Evolutionary conservation across 2,329 filamentous ascomycete genomes (phyloP).

Genomic region (Penicillium olsonii): DNA sequence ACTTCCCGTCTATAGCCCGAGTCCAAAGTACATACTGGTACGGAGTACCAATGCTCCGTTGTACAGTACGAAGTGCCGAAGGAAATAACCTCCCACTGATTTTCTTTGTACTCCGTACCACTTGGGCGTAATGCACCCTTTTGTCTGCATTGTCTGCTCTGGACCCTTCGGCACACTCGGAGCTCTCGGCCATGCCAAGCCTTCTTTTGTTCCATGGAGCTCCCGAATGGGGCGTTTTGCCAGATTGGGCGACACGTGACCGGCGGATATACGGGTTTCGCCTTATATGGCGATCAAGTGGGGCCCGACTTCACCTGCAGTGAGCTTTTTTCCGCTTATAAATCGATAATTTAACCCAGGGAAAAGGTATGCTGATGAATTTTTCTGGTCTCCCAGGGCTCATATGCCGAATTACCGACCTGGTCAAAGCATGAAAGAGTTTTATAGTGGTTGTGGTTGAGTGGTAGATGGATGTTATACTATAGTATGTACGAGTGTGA

Average conservation of each 20-base stretch:
- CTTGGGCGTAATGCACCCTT: not conserved
- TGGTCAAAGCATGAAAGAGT: no score
- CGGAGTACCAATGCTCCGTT: no score
- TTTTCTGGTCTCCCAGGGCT: no score
- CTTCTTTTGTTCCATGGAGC: not conserved
- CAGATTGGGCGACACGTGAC: constrained; percentile 17
- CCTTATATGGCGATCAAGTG: constrained; percentile 11
- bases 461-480: no score
- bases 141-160: not conserved
- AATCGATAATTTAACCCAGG: not conserved
- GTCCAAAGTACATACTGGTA: no score
- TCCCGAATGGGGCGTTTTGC: constrained; percentile 16
- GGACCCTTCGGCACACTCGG: not conserved
- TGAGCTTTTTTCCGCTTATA: not conserved
- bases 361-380: no score
- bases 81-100: no score
- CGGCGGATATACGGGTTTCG: constrained; percentile 17
- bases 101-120: no score
- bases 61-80: no score
- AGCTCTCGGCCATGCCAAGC: constrained; percentile 11
- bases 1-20: not conserved
- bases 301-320: no score
- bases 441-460: no score
- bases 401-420: not conserved
- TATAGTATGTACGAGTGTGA: no score